These are phyloP conservation scores for Carex pumila DNA, from an alignment of 176 grass and related monocot genomes.

Conservation along the genomic window DNA sequence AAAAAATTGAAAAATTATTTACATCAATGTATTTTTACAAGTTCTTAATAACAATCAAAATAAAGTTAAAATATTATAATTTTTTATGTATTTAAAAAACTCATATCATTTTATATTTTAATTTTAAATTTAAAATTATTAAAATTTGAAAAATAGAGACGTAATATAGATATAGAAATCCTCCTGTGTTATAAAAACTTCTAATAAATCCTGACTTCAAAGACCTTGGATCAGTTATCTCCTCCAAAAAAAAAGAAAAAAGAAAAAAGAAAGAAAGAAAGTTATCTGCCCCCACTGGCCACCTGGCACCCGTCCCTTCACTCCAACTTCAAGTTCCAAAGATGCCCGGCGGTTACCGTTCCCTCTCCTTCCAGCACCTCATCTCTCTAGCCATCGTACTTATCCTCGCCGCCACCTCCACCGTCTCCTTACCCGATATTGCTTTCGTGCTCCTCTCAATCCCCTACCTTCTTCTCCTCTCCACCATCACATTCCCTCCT, in stretches of 20 bases:
- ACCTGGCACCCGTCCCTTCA: neutral
- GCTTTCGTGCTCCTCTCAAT: conserved; percentile 35
- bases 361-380: conserved; percentile 71
- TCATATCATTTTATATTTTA: too few relatives aligned
- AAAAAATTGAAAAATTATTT: too few relatives aligned
- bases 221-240: neutral
- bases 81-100: too few relatives aligned
- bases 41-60: too few relatives aligned
- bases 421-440: conserved; percentile 34
- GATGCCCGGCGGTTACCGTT: conserved; percentile 23
- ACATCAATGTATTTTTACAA: too few relatives aligned
- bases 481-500: conserved; percentile 38
- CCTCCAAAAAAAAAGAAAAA: neutral
- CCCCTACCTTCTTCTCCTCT: conserved; percentile 40
- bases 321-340: neutral
- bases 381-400: conserved; percentile 39
- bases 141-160: too few relatives aligned
- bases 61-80: too few relatives aligned
- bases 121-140: too few relatives aligned
- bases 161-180: too few relatives aligned
- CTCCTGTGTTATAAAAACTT: too few relatives aligned
- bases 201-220: too few relatives aligned
- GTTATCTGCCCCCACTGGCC: neutral
- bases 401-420: conserved; percentile 42
- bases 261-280: too few relatives aligned